phyloP scores from a whole-genome alignment of 208 protist species.

The Trypanosoma lewisi region DNA sequence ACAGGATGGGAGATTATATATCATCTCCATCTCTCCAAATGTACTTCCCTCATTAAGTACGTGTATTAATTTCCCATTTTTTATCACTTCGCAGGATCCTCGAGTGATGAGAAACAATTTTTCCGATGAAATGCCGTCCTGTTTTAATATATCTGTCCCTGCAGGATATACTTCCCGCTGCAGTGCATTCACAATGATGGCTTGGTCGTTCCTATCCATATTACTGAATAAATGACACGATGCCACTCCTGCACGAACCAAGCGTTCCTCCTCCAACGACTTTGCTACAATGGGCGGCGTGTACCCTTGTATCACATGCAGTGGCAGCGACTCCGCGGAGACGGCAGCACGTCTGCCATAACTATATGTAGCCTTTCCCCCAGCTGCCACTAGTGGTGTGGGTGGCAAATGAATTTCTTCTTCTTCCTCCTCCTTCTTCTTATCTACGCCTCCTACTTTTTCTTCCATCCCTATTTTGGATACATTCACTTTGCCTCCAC shows the following conservation, averaged over 20 bases:
- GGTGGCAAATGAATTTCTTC: not conserved
- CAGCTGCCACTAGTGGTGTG: not conserved
- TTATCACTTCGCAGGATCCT: conserved; percentile 82
- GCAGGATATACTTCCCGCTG: conserved; percentile 53
- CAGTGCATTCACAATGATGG: conserved; percentile 57
- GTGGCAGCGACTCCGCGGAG: conserved; percentile 44
- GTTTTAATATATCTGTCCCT: conserved; percentile 66
- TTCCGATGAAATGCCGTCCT: conserved; percentile 58
- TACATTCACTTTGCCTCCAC: too few species aligned
- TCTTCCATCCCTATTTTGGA: not conserved
- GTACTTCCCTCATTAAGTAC: conserved; percentile 52
- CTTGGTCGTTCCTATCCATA: conserved; percentile 50
- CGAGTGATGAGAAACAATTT: conserved; percentile 77
- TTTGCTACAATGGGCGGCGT: conserved; percentile 30
- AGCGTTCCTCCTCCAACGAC: conserved; percentile 36
- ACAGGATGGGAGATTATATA: conserved; percentile 83
- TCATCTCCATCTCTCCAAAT: conserved; percentile 87
- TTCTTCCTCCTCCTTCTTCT: not conserved
- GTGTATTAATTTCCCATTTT: conserved; percentile 66
- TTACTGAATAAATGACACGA: conserved; percentile 71
- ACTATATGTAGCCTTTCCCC: not conserved
- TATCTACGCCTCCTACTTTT: not conserved
- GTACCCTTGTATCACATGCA: conserved; percentile 27
- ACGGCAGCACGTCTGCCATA: conserved; percentile 61
- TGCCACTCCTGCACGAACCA: conserved; percentile 45